A percentile compares a stretch with the other conserved stretches of the same genome.
phyloP scores from a whole-genome alignment of 2,329 filamentous ascomycete genomes.

The Aspergillus pseudoglaucus region DNA sequence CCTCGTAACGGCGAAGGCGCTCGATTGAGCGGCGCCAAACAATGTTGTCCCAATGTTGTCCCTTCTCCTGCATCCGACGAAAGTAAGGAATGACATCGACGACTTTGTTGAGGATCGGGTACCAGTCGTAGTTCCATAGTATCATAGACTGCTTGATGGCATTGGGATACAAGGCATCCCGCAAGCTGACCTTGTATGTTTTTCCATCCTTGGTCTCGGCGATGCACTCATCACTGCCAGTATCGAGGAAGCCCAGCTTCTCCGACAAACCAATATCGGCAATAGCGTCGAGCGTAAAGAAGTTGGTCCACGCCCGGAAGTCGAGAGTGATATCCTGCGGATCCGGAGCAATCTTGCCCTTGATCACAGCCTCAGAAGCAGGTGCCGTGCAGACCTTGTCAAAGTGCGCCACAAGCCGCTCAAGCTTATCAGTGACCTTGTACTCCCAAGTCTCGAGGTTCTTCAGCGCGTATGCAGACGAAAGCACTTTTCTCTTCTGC shows the following conservation, averaged over 20 bases:
- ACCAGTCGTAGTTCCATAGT: conserved; percentile 49
- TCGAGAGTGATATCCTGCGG: conserved; percentile 37
- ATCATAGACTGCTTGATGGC: conserved; percentile 44
- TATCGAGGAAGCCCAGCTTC: conserved; percentile 47
- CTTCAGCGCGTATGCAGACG: conserved; percentile 47
- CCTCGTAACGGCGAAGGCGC: conserved; percentile 26
- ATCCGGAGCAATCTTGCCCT: conserved; percentile 13
- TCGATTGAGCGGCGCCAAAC: conserved; percentile 40
- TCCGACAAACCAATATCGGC: conserved; percentile 51
- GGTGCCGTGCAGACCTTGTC: conserved; percentile 35
- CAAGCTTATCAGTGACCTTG: conserved; percentile 49
- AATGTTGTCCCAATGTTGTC: conserved; percentile 39
- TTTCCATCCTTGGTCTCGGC: conserved; percentile 43
- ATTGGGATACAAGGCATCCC: conserved; percentile 47
- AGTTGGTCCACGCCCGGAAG: conserved; percentile 48
- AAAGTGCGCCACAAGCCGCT: conserved; percentile 39
- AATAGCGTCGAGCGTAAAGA: conserved; percentile 53
- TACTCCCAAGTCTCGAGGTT: conserved; percentile 51
- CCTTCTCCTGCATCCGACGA: conserved; percentile 35
- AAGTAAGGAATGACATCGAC: conserved; percentile 42
- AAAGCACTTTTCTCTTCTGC: conserved; percentile 46
- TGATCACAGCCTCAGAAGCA: conserved; percentile 28
- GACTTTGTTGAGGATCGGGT: conserved; percentile 42
- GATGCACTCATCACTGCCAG: conserved; percentile 41
- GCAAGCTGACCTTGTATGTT: conserved; percentile 41